Base-by-base conservation (phyloP, 495 filamentous ascomycete genomes). In the Massariosphaeria phaeospora region DNA sequence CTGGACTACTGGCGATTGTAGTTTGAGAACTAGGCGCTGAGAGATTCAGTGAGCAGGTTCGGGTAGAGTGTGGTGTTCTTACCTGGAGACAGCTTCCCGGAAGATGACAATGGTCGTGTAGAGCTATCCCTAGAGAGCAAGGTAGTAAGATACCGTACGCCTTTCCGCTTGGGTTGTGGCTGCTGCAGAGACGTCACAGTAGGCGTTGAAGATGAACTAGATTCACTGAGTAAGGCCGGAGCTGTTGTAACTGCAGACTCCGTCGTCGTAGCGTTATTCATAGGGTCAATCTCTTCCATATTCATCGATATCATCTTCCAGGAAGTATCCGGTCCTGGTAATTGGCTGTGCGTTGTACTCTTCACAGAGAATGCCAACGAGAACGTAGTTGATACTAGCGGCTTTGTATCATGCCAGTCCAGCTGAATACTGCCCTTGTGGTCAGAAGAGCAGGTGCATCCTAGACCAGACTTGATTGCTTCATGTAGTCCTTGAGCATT, bases 341-440 rank as follows among this genome's bases (percentile, higher is more conserved):
- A 8, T 20, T 26, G 21, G 13, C 15, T 8, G 9, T 11, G 41
- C 1, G 8, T 3, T 15, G 21, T 23, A 3, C 17, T 11, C n/a
- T 35, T 25, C 6, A 8, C n/a, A 13, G 52, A 55, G 0, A 55
- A 17, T 3, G 52, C 52, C 30, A 55, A 15, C 8, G 12, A 30
- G 25, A 55, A 55, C 2, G 31, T 25, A 6, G 15, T n/a, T 8
- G 40, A 6, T 17, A 7, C 23, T 12, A 23, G 2, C 2, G 26
- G 25, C 30, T 54, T 35, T 4, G 34, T 18, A 12, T 44, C 18
- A 25, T 54, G 41, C 51, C 51, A 54, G 21, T 27, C n/a, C 6
- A 54, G 31, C 27, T 47, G 30, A 36, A 54, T 20, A 21, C 24
- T 36, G 11, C 39, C 51, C 15, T 18, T 11, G 34, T 47, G 42